Evolutionary conservation across 2,329 filamentous ascomycete species (phyloP).

Genomic region (Aspergillus brunneoviolaceus): DNA sequence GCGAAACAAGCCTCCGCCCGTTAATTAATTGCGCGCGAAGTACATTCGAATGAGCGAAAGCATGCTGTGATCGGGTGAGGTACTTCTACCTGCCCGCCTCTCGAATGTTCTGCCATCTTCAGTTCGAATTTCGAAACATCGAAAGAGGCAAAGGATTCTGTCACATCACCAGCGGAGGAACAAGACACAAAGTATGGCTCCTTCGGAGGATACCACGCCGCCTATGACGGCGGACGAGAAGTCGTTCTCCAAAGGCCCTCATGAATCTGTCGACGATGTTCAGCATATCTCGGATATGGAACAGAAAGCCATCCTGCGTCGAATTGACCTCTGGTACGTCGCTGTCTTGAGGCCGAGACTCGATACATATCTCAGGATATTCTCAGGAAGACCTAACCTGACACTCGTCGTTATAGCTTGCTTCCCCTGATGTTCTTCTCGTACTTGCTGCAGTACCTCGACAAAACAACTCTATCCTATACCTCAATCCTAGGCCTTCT

Average conservation of each 20-base stretch:
- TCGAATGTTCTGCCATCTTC: too few relatives aligned
- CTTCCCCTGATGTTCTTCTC: conserved; percentile 4
- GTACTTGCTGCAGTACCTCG: conserved; percentile 4
- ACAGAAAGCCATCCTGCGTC: conserved; percentile 7
- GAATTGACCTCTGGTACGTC: conserved; percentile 7
- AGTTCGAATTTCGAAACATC: too few relatives aligned
- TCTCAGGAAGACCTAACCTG: too few relatives aligned
- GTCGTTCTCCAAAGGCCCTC: neutral
- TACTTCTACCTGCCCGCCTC: too few relatives aligned
- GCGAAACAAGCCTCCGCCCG: neutral
- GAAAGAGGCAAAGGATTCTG: too few relatives aligned
- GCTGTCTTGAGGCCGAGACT: too few relatives aligned
- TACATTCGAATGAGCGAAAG: too few relatives aligned
- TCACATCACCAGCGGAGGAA: too few relatives aligned
- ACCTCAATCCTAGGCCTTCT: conserved; percentile 2
- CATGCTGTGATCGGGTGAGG: too few relatives aligned
- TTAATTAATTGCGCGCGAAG: too few relatives aligned
- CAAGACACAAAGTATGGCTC: neutral
- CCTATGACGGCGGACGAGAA: neutral
- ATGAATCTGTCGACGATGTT: neutral
- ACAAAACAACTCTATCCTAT: conserved; percentile 5
- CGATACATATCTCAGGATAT: neutral
- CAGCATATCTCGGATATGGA: neutral
- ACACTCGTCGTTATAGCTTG: neutral
- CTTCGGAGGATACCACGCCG: neutral